Evolutionary conservation across 305 asterid genomes (phyloP).

Genomic region (Solanum aculeatissimum): DNA sequence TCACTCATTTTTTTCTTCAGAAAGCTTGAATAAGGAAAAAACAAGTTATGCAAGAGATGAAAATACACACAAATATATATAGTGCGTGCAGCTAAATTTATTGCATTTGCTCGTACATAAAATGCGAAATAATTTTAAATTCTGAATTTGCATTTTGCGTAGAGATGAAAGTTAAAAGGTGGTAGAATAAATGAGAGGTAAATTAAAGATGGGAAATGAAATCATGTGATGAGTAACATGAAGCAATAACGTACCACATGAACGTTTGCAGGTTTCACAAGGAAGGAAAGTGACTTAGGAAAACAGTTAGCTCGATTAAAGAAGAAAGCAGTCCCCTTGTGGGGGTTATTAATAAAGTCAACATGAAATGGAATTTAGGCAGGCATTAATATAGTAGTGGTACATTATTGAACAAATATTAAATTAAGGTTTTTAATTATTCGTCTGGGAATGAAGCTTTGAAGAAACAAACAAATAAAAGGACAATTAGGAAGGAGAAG

Average conservation of each 20-base stretch:
- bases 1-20: conserved; percentile 23
- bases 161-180: neutral
- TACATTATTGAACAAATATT: neutral
- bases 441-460: neutral
- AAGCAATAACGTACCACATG: neutral
- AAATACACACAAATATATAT: neutral
- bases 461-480: conserved; percentile 18
- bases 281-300: conserved; percentile 10
- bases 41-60: neutral
- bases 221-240: conserved; percentile 52
- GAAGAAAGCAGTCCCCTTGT: neutral
- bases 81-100: neutral
- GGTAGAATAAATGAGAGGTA: neutral
- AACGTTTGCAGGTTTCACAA: neutral
- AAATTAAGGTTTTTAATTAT: neutral
- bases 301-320: neutral
- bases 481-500: conserved; percentile 26
- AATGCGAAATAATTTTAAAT: too few relatives aligned
- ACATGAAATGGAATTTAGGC: neutral
- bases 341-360: neutral
- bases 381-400: neutral
- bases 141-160: too few relatives aligned
- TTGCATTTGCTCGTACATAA: neutral
- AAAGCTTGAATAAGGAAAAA: neutral
- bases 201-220: neutral